Percentiles rank a stretch among this genome's conserved stretches.
Evolutionary conservation across 495 filamentous ascomycete genomes (phyloP).

Genomic region (Neurospora tetrasperma): DNA sequence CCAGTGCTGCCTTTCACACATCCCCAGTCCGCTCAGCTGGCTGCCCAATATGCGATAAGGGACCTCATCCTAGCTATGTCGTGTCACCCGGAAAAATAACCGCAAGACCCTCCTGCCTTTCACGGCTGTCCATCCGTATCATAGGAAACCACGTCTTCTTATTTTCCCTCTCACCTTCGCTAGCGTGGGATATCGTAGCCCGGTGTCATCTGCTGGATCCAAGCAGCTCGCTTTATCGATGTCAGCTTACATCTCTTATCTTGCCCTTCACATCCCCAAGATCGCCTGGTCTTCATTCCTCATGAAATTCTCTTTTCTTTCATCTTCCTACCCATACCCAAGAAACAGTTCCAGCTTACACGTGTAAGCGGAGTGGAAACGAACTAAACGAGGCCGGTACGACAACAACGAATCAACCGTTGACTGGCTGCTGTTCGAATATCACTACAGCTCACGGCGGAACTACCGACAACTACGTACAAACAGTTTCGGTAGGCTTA

Average conservation of each 20-base stretch:
- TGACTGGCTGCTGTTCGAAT: background rate
- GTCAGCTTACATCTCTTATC: background rate
- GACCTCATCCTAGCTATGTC: background rate
- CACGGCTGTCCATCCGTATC: background rate
- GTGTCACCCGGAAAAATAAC: background rate
- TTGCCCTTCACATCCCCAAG: background rate
- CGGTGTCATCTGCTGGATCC: background rate
- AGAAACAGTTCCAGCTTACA: background rate
- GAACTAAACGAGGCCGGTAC: background rate
- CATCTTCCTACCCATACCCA: background rate
- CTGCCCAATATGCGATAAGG: background rate
- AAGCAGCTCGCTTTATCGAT: background rate
- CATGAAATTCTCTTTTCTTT: background rate
- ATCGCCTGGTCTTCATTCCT: background rate
- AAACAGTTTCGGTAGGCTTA: background rate
- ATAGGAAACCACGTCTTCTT: background rate
- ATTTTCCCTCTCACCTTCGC: background rate
- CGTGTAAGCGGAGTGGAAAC: background rate
- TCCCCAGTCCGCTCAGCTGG: background rate
- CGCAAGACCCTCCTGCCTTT: background rate
- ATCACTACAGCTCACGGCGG: background rate
- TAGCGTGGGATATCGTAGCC: background rate
- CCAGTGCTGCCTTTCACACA: background rate
- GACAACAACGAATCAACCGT: background rate
- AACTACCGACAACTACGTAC: background rate